Conservation (phyloP, 2,329 filamentous ascomycete species). For the Cladobotryum mycophilum region DNA sequence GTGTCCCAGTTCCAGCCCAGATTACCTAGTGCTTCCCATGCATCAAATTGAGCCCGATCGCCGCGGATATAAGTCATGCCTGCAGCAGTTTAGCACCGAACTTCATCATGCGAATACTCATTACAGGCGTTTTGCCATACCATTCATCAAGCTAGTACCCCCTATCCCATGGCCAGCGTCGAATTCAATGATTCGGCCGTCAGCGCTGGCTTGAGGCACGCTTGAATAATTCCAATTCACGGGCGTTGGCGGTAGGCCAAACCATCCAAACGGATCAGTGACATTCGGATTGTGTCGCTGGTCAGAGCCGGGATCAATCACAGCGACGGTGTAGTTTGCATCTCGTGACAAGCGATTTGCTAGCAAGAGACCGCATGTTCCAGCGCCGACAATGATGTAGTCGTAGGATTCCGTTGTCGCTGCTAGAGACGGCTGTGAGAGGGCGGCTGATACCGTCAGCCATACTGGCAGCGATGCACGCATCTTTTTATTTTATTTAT, state of each 20-base stretch:
- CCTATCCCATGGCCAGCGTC: constrained; percentile 33
- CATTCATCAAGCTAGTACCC: constrained; percentile 36
- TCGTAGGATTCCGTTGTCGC: constrained; percentile 18
- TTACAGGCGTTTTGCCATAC: constrained; percentile 16
- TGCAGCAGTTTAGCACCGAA: constrained; percentile 8
- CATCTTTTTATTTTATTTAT: too few relatives aligned
- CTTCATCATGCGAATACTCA: too few relatives aligned
- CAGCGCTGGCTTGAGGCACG: constrained; percentile 23
- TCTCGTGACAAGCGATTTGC: constrained; percentile 20
- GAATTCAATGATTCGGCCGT: constrained; percentile 27
- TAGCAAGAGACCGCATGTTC: constrained; percentile 23
- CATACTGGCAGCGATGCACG: too few relatives aligned
- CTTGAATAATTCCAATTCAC: constrained; percentile 32
- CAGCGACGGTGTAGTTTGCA: constrained; percentile 16
- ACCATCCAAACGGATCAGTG: constrained; percentile 18
- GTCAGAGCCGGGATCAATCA: constrained; percentile 21
- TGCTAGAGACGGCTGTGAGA: too few relatives aligned
- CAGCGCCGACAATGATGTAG: constrained; percentile 22
- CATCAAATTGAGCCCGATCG: constrained; percentile 29
- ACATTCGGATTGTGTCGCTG: constrained; percentile 12
- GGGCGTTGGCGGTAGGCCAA: constrained; percentile 19
- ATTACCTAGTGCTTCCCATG: constrained; percentile 22
- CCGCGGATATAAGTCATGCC: constrained; percentile 43
- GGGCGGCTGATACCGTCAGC: too few relatives aligned
- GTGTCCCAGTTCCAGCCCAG: constrained; percentile 20